Evolutionary conservation across 148 eudicot species (phyloP).

Genomic region (Cornus kousa): DNA sequence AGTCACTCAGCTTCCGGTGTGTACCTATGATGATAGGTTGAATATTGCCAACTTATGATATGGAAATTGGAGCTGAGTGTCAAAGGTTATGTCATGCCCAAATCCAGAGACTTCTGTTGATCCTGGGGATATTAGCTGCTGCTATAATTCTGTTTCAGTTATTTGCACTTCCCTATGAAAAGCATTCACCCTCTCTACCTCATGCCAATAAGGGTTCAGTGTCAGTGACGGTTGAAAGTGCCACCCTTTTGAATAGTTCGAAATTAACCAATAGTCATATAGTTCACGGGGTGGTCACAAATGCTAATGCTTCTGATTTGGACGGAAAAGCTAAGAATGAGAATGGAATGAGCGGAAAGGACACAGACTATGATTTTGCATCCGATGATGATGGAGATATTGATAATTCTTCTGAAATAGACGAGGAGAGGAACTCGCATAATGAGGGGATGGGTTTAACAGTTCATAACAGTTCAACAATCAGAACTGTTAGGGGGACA

Average conservation of each 20-base stretch:
- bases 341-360: conserved; percentile 15
- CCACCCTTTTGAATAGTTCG: conserved; percentile 10
- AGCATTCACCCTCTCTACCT: conserved; percentile 11
- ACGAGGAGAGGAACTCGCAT: not conserved
- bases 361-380: conserved; percentile 5
- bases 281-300: conserved; percentile 5
- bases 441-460: conserved; percentile 9
- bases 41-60: conserved; percentile 11
- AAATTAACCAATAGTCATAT: not conserved
- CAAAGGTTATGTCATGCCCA: conserved; percentile 19
- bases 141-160: conserved; percentile 36
- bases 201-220: conserved; percentile 11
- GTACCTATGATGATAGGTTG: not conserved
- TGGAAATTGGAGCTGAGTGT: conserved; percentile 22
- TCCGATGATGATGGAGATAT: not conserved
- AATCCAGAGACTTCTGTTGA: conserved; percentile 26
- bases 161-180: conserved; percentile 25
- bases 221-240: not conserved
- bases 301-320: conserved; percentile 9
- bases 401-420: conserved; percentile 1
- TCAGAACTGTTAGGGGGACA: conserved; percentile 10
- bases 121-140: conserved; percentile 29
- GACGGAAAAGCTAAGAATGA: conserved; percentile 16
- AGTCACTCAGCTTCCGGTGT: not conserved
- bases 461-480: conserved; percentile 12